Percentiles rank a stretch among this genome's conserved stretches.
Conservation (phyloP, 495 filamentous ascomycete species). For the Pyrenula aspistea region DNA sequence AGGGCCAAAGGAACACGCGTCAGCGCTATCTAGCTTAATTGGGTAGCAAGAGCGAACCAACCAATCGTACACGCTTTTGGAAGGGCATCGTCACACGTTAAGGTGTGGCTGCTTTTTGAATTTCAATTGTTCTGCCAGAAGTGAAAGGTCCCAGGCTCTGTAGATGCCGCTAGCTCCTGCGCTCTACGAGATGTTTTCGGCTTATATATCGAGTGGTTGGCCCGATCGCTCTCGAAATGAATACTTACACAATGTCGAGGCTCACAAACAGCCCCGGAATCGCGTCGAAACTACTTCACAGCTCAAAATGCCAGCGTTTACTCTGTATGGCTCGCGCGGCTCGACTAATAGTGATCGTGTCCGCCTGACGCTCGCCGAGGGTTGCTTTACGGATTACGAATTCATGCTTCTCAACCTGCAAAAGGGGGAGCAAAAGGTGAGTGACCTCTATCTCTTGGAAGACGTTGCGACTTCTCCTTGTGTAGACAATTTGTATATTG, state of each 20-base stretch:
- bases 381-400: slow-evolving; percentile 24
- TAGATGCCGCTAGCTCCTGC: slow-evolving; percentile 38
- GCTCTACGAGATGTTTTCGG: slow-evolving; percentile 13
- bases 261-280: slow-evolving; percentile 10
- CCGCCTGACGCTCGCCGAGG: slow-evolving; percentile 24
- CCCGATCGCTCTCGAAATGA: slow-evolving; percentile 12
- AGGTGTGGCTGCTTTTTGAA: neutral
- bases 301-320: slow-evolving; percentile 26
- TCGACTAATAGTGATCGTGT: slow-evolving; percentile 25
- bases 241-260: slow-evolving; percentile 9
- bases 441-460: slow-evolving; percentile 5
- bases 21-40: slow-evolving; percentile 15
- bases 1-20: slow-evolving; percentile 7
- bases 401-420: slow-evolving; percentile 21
- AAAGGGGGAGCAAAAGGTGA: slow-evolving; percentile 24
- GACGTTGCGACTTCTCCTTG: slow-evolving; percentile 11
- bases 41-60: slow-evolving; percentile 20
- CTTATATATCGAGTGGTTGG: slow-evolving; percentile 14
- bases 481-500: slow-evolving; percentile 6
- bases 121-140: slow-evolving; percentile 6
- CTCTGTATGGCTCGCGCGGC: slow-evolving; percentile 23
- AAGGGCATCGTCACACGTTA: slow-evolving; percentile 1
- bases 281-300: slow-evolving; percentile 15
- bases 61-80: slow-evolving; percentile 12
- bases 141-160: slow-evolving; percentile 9